Evolutionary conservation across 306 rosid species (phyloP).

Genomic region (Lathyrus sativus): DNA sequence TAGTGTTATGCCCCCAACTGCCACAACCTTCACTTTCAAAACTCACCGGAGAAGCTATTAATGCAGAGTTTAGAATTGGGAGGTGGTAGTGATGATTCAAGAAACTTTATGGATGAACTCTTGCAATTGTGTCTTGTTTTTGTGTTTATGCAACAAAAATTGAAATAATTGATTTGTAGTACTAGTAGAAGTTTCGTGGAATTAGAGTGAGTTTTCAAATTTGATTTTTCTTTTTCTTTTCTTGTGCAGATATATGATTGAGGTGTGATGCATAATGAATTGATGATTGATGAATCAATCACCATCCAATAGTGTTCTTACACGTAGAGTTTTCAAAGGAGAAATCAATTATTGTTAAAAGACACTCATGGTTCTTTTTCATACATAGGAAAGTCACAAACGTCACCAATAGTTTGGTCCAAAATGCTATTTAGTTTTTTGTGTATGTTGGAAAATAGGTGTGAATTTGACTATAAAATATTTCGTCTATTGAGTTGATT

Average conservation of each 20-base stretch:
- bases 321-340: slow-evolving; percentile 39
- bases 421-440: neutral
- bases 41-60: slow-evolving; percentile 54
- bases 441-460: slow-evolving; percentile 5
- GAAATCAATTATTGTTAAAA: neutral
- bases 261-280: neutral
- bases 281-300: slow-evolving; percentile 28
- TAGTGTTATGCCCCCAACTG: slow-evolving; percentile 28
- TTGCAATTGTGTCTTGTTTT: neutral
- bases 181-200: slow-evolving; percentile 35
- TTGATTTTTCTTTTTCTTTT: slow-evolving; percentile 30
- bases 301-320: slow-evolving; percentile 31
- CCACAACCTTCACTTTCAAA: slow-evolving; percentile 40
- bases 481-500: slow-evolving; percentile 1
- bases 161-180: slow-evolving; percentile 5
- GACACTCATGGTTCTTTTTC: neutral
- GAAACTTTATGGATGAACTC: neutral
- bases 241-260: neutral
- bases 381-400: slow-evolving; percentile 17
- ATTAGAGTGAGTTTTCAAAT: slow-evolving; percentile 13
- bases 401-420: slow-evolving; percentile 30
- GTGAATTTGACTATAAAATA: slow-evolving; percentile 12
- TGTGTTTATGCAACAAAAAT: neutral
- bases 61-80: slow-evolving; percentile 32
- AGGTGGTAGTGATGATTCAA: slow-evolving; percentile 20